Evolutionary conservation across 441 rosid genomes (phyloP), one percentile per base, ranked within the genome.

Genomic region (Populus hybrid): DNA sequence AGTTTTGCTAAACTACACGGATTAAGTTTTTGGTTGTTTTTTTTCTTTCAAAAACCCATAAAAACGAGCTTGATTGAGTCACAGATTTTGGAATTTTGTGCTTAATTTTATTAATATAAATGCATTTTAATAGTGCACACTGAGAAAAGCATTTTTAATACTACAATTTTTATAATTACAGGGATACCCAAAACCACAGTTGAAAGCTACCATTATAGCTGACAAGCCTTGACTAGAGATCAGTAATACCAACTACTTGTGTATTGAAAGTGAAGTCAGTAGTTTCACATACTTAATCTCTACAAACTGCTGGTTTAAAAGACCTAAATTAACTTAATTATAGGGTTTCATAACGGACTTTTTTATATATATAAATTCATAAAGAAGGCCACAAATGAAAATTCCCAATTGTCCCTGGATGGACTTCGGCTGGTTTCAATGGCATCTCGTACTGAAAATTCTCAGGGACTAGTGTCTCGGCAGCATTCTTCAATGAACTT

Each of bases 301-400:
- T 53, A 53, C 7, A 5, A 53, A 53, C 61, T 18, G n/a, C 61
- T 53, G 3, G 57, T 18, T 53, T 53, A 16, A 53, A 16, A 5
- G 21, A 53, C 61, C 61, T 53, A 53, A 5, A 18, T 53, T 53
- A 53, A 53, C n/a, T 53, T 6, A 5, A 18, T 53, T 53, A 53
- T 53, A 53, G n/a, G 7, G 6, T 53, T 53, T 16, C 61, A 50
- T 50, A 50, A 14, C 18, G 28, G 35, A 24, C 18, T 9, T 14
- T 26, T 9, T 18, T 26, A 9, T 65, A 5, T 11, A 24, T 9
- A 2, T 53, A 16, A 16, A 16, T 7, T 75, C 26, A 78, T 59
- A 72, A 71, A 35, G 83, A 71, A 38, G 70, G 75, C 84, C 83
- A 81, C 30, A 71, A 38, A 35, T 79, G 84, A 77, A 77, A 75